phyloP scores from a whole-genome alignment of 139 green algal species.

The Desmodesmus armatus region DNA sequence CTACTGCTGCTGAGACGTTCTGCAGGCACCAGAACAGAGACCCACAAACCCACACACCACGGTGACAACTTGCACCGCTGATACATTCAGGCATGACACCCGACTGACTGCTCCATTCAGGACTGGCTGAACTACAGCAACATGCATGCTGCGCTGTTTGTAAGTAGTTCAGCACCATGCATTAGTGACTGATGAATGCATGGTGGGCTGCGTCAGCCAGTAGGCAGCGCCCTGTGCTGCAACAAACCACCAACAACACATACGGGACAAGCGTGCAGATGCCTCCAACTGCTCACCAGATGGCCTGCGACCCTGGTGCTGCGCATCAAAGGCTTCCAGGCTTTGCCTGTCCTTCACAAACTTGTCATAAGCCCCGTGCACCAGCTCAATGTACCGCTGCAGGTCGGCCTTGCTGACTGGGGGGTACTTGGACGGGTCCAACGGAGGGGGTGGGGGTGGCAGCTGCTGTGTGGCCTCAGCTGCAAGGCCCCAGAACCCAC shows the following conservation, averaged over 20 bases:
- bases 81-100: not conserved
- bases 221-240: no score
- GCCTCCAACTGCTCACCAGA: no score
- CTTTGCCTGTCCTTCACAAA: constrained; percentile 56
- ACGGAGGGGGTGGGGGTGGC: constrained; percentile 48
- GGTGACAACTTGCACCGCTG: not conserved
- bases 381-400: constrained; percentile 49
- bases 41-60: not conserved
- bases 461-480: constrained; percentile 3
- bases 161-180: no score
- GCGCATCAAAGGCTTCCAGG: constrained; percentile 44
- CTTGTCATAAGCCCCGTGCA: constrained; percentile 51
- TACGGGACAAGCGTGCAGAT: no score
- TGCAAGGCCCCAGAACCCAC: constrained; percentile 52
- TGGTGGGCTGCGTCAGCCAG: no score
- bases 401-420: constrained; percentile 54
- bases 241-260: no score
- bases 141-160: no score
- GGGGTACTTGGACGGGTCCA: constrained; percentile 63
- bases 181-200: no score
- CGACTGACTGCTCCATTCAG: no score
- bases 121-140: no score
- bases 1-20: not conserved
- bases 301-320: not conserved
- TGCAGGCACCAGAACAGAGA: not conserved